Evolutionary conservation across 768 basidiomycete species (phyloP), one percentile per base, ranked within the genome.

Genomic region (Kwoniella botswanensis): DNA sequence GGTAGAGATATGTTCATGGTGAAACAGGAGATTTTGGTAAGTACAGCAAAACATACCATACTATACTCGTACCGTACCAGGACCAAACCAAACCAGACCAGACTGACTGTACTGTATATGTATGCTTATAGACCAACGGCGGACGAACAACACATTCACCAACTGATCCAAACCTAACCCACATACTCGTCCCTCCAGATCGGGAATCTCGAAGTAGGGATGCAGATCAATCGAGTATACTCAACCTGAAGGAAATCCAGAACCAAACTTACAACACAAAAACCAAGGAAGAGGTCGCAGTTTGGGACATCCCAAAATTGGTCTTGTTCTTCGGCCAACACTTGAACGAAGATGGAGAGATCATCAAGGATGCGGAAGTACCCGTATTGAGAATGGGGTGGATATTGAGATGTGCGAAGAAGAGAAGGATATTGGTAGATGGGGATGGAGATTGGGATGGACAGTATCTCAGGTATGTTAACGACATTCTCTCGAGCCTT

Each of bases 111-210:
- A 26, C 26, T 26, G 44, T 4, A 7, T 12, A 46, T 12, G 17
- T 5, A 2, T 11, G 17, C 17, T 5, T 46, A 3, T n/a, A 60
- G 59, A 42, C n/a, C 11, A n/a, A 43, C 26, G 59, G 42, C 17
- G 59, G 59, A 7, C 17, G 18, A 61, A 43, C 17, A 21, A 15
- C 9, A 3, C 42, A 17, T 22, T 26, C 17, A 46, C 59, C 59
- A 11, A 17, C 41, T 11, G 42, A 61, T 43, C 11, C 21, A 21
- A 1, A 3, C 15, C 11, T 61, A 4, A 61, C 59, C 1, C 59
- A 61, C 41, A 61, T 61, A 6, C 22, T 61, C 4, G 59, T 61
- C 2, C 59, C 59, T 11, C 59, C 59, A n/a, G 59, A 61, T 61
- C 42, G 43, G 43, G 59, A 60, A 44, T 18, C 17, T 12, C n/a